Evolutionary conservation across 225 moss, liverwort and hornwort species (phyloP), one percentile per base, ranked within the genome.

Genomic region (Sphagnum contortum): DNA sequence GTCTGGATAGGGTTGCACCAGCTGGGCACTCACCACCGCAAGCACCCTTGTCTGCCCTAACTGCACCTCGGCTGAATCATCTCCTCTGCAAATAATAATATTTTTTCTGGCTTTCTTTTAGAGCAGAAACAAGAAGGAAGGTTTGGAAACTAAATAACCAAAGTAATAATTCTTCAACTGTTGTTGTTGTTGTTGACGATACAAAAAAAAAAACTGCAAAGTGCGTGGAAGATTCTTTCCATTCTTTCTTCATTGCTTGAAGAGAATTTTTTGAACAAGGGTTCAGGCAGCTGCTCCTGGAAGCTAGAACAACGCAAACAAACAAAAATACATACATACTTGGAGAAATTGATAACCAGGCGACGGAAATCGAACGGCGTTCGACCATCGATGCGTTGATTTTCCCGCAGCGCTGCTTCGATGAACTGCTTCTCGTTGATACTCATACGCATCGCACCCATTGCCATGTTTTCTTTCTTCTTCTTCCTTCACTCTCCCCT

Each of bases 391-490:
- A 94, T 59, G 8, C 91, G 83, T 75, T 85, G 91, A 48, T 91
- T 88, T 64, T 75, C 84, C 12, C 68, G 76, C 61, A 94, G 71
- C 6, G 88, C 91, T 47, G 79, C 75, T 60, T 73, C 75, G 44
- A 94, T 80, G 46, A 94, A 91, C 64, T 89, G 85, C 78, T 75
- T 84, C 90, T 87, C 94, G 29, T 94, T 91, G 47, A 75, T 75
- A 74, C 88, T 88, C 76, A 91, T 65, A 49, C 85, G 80, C 57
- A 79, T 63, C 59, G 75, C 81, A 60, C 65, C 48, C 14, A 69
- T 69, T 62, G 73, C 75, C 75, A 79, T 82, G 45, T 5, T 58
- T 61, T 46, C 44, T 45, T 50, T 5, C 6, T 44, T 44, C 47
- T 54, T 62, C 12, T 3, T 55, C 12, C 66, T 29, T 29, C 1